These are phyloP conservation scores for Colletotrichum filicis DNA, from an alignment of 2,329 filamentous ascomycete species.

Conservation along the genomic window DNA sequence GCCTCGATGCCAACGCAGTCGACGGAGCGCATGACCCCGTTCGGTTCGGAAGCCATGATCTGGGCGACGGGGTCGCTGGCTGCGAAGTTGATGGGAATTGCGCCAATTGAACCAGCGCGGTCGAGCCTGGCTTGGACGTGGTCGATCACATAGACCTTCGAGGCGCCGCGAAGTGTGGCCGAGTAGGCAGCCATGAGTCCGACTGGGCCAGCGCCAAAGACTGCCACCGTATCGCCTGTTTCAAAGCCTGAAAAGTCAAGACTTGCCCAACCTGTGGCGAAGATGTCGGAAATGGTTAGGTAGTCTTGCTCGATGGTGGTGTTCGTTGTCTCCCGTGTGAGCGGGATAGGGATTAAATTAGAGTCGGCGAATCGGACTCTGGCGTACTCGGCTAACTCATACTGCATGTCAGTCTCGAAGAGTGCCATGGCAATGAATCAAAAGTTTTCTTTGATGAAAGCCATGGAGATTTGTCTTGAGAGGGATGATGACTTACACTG, in stretches of 20 bases:
- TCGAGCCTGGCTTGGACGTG: conserved; percentile 37
- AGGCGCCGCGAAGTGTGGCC: conserved; percentile 39
- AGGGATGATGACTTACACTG: conserved; percentile 3
- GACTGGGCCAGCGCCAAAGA: conserved; percentile 73
- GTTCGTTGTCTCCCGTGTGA: conserved; percentile 44
- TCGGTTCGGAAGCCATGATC: conserved; percentile 33
- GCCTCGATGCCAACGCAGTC: conserved; percentile 37
- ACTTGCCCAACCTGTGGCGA: conserved; percentile 65
- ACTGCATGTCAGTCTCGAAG: background rate
- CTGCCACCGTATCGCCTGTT: conserved; percentile 68
- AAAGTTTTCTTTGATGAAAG: no score
- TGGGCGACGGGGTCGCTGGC: conserved; percentile 29
- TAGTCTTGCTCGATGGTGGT: conserved; percentile 71
- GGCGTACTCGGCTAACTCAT: conserved; percentile 58
- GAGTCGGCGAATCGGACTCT: conserved; percentile 74
- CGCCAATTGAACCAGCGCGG: conserved; percentile 35
- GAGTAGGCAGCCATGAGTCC: conserved; percentile 62
- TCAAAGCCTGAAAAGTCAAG: conserved; percentile 67
- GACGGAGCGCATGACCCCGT: conserved; percentile 33
- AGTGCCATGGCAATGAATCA: no score
- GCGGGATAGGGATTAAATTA: conserved; percentile 69
- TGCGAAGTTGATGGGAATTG: conserved; percentile 37
- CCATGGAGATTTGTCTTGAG: background rate
- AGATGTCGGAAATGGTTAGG: conserved; percentile 57
- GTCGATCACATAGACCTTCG: conserved; percentile 37